A percentile compares a stretch with the other conserved stretches of the same genome.
Evolutionary conservation across 306 rosid genomes (phyloP).

Genomic region (Gynostemma pentaphyllum): DNA sequence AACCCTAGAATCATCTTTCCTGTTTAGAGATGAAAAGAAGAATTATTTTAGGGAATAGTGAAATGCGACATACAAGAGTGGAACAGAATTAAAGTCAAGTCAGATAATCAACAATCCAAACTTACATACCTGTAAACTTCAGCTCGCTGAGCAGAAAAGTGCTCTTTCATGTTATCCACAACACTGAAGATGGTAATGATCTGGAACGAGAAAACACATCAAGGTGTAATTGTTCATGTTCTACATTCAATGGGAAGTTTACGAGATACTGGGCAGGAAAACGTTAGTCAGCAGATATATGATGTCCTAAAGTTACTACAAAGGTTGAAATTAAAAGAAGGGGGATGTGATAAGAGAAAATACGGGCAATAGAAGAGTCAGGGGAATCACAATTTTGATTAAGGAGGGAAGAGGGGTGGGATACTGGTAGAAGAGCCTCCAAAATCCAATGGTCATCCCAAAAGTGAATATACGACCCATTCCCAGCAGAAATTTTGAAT

Average conservation of each 20-base stretch:
- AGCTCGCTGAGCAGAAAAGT: constrained; percentile 56
- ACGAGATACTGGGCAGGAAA: neutral
- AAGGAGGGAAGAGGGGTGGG: too few species aligned
- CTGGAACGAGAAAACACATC: constrained; percentile 36
- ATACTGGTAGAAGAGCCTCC: too few species aligned
- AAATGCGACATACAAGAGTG: neutral
- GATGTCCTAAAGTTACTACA: neutral
- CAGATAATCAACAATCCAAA: neutral
- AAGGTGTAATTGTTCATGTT: constrained; percentile 2
- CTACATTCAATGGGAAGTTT: neutral
- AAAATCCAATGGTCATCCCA: too few species aligned
- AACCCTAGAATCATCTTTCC: constrained; percentile 73
- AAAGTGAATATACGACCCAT: too few species aligned
- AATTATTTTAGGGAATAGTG: neutral
- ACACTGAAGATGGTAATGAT: constrained; percentile 91
- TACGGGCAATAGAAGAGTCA: too few species aligned
- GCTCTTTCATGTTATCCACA: constrained; percentile 88
- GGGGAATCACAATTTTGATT: too few species aligned
- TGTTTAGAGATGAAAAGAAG: constrained; percentile 15
- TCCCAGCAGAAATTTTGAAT: neutral
- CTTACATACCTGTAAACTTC: constrained; percentile 57
- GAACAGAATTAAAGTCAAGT: constrained; percentile 3
- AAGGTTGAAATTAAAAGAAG: too few species aligned
- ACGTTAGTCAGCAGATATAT: neutral
- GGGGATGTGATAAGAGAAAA: too few species aligned